Percentiles rank a stretch among this genome's conserved stretches.
These are phyloP conservation scores for Lachnellula subtilissima DNA, from an alignment of 2,329 filamentous ascomycete genomes.

Conservation along the genomic window DNA sequence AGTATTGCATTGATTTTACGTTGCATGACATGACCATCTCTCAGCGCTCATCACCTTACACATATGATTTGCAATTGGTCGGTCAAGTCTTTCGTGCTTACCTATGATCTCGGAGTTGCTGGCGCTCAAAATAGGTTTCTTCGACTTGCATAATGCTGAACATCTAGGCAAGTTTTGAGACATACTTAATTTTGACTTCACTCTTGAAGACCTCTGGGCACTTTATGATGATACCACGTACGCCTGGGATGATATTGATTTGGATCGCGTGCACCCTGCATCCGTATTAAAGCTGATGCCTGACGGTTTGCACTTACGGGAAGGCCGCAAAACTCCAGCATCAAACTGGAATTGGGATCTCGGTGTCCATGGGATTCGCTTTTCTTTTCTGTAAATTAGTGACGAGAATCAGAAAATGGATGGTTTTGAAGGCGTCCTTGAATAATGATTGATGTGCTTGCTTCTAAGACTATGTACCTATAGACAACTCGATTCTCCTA, in stretches of 20 bases:
- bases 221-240: no score
- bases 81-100: neutral
- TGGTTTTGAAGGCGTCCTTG: neutral
- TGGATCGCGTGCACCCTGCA: neutral
- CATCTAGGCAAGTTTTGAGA: neutral
- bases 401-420: neutral
- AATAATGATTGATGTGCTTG: neutral
- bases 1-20: conserved; percentile 24
- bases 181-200: neutral
- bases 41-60: conserved; percentile 16
- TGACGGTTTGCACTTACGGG: neutral
- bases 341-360: neutral
- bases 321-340: neutral
- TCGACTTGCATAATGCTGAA: conserved; percentile 6
- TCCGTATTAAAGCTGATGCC: neutral
- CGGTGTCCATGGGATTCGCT: neutral
- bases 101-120: neutral
- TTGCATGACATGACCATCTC: conserved; percentile 24
- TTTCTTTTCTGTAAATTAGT: neutral
- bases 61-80: conserved; percentile 18
- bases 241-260: neutral
- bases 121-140: neutral
- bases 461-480: no score
- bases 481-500: no score
- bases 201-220: neutral